Conservation (phyloP, 495 filamentous ascomycete genomes). For the Talaromyces wortmannii region DNA sequence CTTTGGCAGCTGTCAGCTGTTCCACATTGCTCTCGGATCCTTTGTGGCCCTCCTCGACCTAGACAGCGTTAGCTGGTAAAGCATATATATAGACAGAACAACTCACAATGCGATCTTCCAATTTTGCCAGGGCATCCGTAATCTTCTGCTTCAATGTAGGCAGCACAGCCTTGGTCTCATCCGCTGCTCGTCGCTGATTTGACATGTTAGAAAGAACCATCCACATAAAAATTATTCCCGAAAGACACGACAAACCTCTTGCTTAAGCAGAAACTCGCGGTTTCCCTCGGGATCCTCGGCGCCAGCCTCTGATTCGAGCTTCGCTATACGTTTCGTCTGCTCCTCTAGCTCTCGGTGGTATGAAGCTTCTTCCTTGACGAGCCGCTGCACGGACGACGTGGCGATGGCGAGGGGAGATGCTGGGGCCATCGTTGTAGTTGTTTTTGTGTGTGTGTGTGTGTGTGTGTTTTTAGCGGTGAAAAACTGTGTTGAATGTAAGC, state of each 20-base stretch:
- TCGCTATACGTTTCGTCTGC: conserved; percentile 65
- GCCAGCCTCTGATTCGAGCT: conserved; percentile 45
- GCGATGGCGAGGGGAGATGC: conserved; percentile 66
- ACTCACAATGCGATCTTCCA: conserved; percentile 61
- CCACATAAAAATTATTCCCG: not conserved
- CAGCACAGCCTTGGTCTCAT: conserved; percentile 79
- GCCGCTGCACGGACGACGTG: conserved; percentile 66
- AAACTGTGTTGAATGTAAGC: not conserved
- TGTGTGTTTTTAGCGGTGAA: not conserved
- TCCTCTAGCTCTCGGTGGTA: conserved; percentile 77
- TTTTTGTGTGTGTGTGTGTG: no score
- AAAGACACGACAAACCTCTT: conserved; percentile 56
- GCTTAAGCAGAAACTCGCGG: conserved; percentile 62
- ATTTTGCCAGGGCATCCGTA: conserved; percentile 53
- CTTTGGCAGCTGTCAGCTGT: conserved; percentile 47
- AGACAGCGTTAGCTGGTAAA: not conserved
- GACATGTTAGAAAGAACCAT: conserved; percentile 5
- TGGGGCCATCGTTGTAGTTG: conserved; percentile 51
- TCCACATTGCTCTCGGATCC: conserved; percentile 44
- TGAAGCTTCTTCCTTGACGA: conserved; percentile 85
- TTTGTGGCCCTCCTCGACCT: conserved; percentile 40
- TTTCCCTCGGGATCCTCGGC: conserved; percentile 54
- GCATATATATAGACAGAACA: not conserved
- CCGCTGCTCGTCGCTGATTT: conserved; percentile 59
- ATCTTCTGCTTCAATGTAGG: conserved; percentile 61